Base-by-base conservation (phyloP, 1,284 basidiomycete species). In the Takashimella koratensis region DNA sequence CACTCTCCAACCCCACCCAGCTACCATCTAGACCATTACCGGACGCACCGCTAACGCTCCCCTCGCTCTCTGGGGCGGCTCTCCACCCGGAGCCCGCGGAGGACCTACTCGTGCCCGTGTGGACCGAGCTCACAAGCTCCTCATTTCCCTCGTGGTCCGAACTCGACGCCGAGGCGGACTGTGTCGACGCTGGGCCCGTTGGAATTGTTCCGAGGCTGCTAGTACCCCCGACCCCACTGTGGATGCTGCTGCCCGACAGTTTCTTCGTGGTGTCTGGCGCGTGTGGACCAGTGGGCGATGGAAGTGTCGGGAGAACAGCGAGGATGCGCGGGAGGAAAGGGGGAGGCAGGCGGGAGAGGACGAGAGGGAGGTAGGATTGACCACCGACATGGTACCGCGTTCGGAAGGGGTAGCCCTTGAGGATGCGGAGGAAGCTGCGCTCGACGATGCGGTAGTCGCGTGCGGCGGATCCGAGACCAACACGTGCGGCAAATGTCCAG, bases 81-180 rank as follows among this genome's bases (percentile, higher is more conserved):
- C 30, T 36, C 30, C 51, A 49, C 47, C 26, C 45, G 41, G 48
- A 60, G 46, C 53, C 53, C 5, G 58, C 58, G 40, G 54, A 57
- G 47, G 51, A 51, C 50, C 52, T 48, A 43, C 56, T 66, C 2
- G 65, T 65, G 21, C 60, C 65, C 0, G 70, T 70, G 56, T 72
- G 70, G 24, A 71, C 62, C 23, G 69, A 71, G 52, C 63, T 66
- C 12, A 57, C 58, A 26, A 74, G 51, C 46, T 74, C 72, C 45
- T 70, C 71, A 10, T 54, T 60, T 5, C 56, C 63, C 45, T 73
- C 70, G 49, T 71, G 67, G 47, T 72, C 70, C 24, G 62, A 64
- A 52, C 62, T 65, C 23, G 53, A 51, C 3, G 61, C 57, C 16
- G 59, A 60, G 16, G 59, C 53, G 4, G 66, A 49, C 5, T 52